These are phyloP conservation scores for Cardamine resedifolia DNA, from an alignment of 345 rosid species.

Conservation along the genomic window DNA sequence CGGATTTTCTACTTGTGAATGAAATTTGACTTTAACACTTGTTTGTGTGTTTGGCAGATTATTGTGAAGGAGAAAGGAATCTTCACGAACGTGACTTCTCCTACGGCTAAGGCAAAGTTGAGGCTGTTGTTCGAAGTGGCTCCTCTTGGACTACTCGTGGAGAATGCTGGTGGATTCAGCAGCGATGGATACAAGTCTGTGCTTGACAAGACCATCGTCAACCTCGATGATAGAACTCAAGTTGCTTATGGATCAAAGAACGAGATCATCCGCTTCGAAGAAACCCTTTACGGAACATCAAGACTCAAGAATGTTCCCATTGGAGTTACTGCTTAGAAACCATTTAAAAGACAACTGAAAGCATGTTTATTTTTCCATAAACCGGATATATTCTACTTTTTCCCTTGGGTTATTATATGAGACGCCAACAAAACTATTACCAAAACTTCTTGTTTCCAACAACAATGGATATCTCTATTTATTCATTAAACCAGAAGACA, in stretches of 20 bases:
- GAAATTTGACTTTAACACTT: background rate
- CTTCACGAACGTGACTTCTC: constrained; percentile 88
- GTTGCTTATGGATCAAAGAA: constrained; percentile 95
- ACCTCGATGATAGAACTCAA: constrained; percentile 94
- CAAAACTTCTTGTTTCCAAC: constrained; percentile 1
- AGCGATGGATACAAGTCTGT: constrained; percentile 80
- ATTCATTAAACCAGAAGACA: no score
- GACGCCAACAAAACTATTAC: constrained; percentile 31
- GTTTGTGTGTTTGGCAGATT: constrained; percentile 43
- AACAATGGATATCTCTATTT: background rate
- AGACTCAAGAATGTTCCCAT: constrained; percentile 75
- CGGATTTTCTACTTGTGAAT: background rate
- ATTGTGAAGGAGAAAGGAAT: constrained; percentile 95
- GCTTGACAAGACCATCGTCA: constrained; percentile 62
- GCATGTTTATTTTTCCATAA: constrained; percentile 9
- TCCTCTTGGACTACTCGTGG: constrained; percentile 74
- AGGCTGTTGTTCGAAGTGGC: constrained; percentile 92
- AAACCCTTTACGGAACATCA: constrained; percentile 81
- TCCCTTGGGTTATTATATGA: constrained; percentile 11
- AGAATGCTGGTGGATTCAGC: constrained; percentile 91
- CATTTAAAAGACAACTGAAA: background rate
- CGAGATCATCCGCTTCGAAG: constrained; percentile 89
- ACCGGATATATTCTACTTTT: constrained; percentile 30
- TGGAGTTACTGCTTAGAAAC: constrained; percentile 57
- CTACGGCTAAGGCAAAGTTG: constrained; percentile 89